Evolutionary conservation across 352 stramenopile genomes (phyloP).

Genomic region (Hyaloperonospora brassicae): DNA sequence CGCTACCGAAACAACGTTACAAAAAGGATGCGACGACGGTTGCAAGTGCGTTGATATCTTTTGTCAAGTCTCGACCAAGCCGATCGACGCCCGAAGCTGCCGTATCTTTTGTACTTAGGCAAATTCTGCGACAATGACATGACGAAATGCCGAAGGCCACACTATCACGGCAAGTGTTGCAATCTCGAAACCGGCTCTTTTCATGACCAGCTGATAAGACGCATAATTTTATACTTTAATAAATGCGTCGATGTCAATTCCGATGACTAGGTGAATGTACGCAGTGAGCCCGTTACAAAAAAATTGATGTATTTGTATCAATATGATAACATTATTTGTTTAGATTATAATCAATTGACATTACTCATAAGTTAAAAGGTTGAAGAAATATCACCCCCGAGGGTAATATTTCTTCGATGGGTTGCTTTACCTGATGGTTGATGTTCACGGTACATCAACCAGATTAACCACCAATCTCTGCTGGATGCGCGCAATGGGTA

Average conservation of each 20-base stretch:
- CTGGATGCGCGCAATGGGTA: no score
- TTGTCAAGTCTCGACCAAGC: constrained; percentile 16
- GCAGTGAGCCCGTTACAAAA: no score
- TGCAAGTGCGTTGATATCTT: constrained; percentile 25
- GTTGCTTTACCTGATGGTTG: no score
- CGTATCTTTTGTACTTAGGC: constrained; percentile 11
- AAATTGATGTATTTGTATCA: no score
- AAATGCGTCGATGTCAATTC: constrained; percentile 11
- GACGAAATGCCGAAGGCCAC: constrained; percentile 12
- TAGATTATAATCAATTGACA: no score
- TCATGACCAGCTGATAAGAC: constrained; percentile 17
- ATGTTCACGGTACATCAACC: no score
- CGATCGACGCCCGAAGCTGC: constrained; percentile 9
- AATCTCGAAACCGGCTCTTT: constrained; percentile 20
- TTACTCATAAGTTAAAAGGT: no score
- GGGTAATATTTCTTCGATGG: no score
- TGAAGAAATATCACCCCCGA: no score
- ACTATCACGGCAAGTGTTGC: constrained; percentile 31
- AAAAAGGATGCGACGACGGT: constrained; percentile 22
- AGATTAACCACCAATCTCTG: no score
- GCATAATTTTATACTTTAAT: constrained; percentile 22
- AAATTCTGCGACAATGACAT: constrained; percentile 21
- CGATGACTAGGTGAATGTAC: no score
- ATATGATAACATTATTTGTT: no score
- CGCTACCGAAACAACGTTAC: constrained; percentile 21